Evolutionary conservation across 2,329 filamentous ascomycete species (phyloP), one percentile per base, ranked within the genome.

Genomic region (Dactylellina cionopaga): DNA sequence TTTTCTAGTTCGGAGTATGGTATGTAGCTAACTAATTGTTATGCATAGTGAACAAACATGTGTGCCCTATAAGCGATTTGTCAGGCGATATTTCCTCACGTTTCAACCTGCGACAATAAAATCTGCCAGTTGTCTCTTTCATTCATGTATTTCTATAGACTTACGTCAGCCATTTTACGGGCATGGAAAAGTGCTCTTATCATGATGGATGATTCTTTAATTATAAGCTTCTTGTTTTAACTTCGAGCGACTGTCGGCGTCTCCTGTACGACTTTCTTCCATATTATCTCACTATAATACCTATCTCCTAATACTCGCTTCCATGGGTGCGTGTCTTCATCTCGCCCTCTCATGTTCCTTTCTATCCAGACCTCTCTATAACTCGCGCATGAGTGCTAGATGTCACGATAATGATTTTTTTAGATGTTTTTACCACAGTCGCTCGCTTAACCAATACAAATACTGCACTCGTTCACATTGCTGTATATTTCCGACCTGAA

Each of bases 201-300:
- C n/a, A n/a, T n/a, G n/a, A 46, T 47, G 37, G 27, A 3, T 25
- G 39, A 55, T 39, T 39, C 47, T 55, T 13, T 35, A 13, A 37
- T 39, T 4, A 15, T 27, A 37, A 35, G 6, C 31, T 54, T 54
- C 31, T 35, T 13, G 33, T 44, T 33, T 19, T 41, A 15, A 33
- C 13, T 49, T 17, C 33, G 62, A 56, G 51, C 60, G 60, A 56
- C 41, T 65, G 62, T 65, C 43, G 62, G 62, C 17, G 62, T 65
- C 31, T 29, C 24, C 9, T 56, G 51, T 65, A 24, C 51, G 31
- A 15, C 52, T 24, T 39, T 33, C 15, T 15, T 17, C 24, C 15
- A 13, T 29, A 54, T 11, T 29, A 6, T 17, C 15, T 17, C 33
- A 54, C 11, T 29, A 6, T 17, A 27, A 10, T 39, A 22, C 29